These are phyloP conservation scores for Ascochyta viciae-villosae DNA, from an alignment of 2,329 filamentous ascomycete genomes.

Conservation along the genomic window DNA sequence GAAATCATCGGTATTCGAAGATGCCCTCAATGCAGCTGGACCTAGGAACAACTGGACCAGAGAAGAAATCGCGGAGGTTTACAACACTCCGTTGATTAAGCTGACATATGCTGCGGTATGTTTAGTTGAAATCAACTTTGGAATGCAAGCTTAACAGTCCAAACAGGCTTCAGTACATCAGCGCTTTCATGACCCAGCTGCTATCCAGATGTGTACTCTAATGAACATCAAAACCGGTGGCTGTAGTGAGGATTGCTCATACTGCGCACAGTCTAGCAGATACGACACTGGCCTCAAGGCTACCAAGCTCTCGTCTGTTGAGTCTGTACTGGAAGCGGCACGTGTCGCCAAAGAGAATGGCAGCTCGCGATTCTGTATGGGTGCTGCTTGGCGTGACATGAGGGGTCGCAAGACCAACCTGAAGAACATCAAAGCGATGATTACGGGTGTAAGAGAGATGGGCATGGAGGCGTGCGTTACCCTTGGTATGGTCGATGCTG, in stretches of 20 bases:
- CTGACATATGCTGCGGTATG: slow-evolving; percentile 74
- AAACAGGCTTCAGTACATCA: slow-evolving; percentile 76
- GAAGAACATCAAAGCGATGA: slow-evolving; percentile 86
- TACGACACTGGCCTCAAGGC: slow-evolving; percentile 80
- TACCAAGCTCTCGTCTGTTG: slow-evolving; percentile 79
- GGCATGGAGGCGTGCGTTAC: slow-evolving; percentile 95
- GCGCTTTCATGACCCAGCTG: slow-evolving; percentile 81
- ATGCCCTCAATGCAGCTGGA: slow-evolving; percentile 65
- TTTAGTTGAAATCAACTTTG: slow-evolving; percentile 11
- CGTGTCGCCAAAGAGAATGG: slow-evolving; percentile 80
- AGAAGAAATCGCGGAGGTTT: slow-evolving; percentile 81
- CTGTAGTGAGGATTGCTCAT: slow-evolving; percentile 90
- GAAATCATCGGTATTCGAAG: slow-evolving; percentile 34
- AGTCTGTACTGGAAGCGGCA: slow-evolving; percentile 80
- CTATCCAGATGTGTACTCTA: slow-evolving; percentile 90
- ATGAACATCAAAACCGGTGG: slow-evolving; percentile 98
- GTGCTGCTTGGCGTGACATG: slow-evolving; percentile 94
- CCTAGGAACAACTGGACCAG: slow-evolving; percentile 80
- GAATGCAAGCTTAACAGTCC: background rate
- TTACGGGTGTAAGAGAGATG: slow-evolving; percentile 78
- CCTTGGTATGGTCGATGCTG: slow-evolving; percentile 85
- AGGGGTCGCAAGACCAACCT: slow-evolving; percentile 83
- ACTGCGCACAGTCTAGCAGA: slow-evolving; percentile 87
- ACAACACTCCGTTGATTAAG: slow-evolving; percentile 81
- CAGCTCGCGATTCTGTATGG: slow-evolving; percentile 94